Conservation (phyloP, 1,284 basidiomycete species). For the Peniophora sp. region DNA sequence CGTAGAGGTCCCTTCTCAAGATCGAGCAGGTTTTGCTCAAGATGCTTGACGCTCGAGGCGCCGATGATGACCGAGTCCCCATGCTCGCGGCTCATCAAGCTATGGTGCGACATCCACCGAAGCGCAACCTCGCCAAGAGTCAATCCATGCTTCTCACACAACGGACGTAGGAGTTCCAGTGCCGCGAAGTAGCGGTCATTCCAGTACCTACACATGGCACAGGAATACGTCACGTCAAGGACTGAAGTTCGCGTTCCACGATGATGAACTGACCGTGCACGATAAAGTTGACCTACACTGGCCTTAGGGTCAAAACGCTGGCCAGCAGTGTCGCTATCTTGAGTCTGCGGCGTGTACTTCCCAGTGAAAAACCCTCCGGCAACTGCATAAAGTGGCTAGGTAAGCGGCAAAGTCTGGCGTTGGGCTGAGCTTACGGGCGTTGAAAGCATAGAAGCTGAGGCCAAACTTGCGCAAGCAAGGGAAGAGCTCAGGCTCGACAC, state of each 20-base stretch:
- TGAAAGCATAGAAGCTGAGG: constrained; percentile 53
- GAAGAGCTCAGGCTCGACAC: constrained; percentile 53
- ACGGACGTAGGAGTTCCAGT: constrained; percentile 27
- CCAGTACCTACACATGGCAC: constrained; percentile 32
- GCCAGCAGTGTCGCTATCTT: constrained; percentile 27
- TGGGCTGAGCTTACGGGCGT: constrained; percentile 28
- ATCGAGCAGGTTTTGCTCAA: constrained; percentile 45
- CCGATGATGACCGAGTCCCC: constrained; percentile 47
- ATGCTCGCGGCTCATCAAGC: constrained; percentile 35
- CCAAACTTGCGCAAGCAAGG: constrained; percentile 56
- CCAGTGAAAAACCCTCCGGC: constrained; percentile 32
- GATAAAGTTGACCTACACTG: not conserved
- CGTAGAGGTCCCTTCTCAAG: constrained; percentile 51
- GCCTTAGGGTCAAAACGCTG: constrained; percentile 26
- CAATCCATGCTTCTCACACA: constrained; percentile 31
- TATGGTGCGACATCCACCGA: constrained; percentile 48
- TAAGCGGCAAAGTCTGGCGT: not conserved
- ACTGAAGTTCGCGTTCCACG: not conserved
- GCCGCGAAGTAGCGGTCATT: constrained; percentile 42
- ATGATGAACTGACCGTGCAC: not conserved
- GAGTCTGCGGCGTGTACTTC: constrained; percentile 20
- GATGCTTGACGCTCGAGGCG: constrained; percentile 40
- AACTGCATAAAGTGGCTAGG: constrained; percentile 13
- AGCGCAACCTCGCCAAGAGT: constrained; percentile 42
- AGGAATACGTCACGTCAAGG: not conserved